Evolutionary conservation across 306 rosid genomes (phyloP), one percentile per base, ranked within the genome.

Genomic region (Acacia acuminata): DNA sequence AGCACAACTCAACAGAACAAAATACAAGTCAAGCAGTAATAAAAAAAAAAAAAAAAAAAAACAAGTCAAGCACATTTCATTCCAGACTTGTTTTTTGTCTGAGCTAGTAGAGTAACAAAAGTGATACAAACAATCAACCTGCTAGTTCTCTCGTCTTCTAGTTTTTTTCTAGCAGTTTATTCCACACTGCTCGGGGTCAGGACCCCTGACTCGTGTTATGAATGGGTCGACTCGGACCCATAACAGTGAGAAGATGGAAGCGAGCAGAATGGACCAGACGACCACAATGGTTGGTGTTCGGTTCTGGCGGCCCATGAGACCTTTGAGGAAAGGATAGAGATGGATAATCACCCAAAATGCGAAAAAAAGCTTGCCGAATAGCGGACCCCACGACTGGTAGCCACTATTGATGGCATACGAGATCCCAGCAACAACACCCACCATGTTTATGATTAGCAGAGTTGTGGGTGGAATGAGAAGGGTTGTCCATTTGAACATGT

Each of bases 281-380:
- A 96, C 92, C 14, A 96, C 97, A 22, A 96, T 92, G 84, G 99
- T 96, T 1, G 99, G 99, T 0, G 97, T 96, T 56, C 99, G 75
- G 83, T 96, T 96, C 87, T 96, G 99, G 70, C 99, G 92, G 50
- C 99, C 99, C 99, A 96, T 93, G 61, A 96, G 92, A 94, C 99
- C 99, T 81, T 96, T 96, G 87, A 96, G 96, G 94, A 96, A 96
- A 14, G 99, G 99, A 47, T 96, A 96, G 11, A 96, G 88, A 89
- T 96, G 99, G 63, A 96, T 63, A 45, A 96, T 96, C 88, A 96
- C 99, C 99, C 99, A 96, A 45, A 96, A 96, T 81, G 99, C 99
- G 61, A 96, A 96, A 88, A 96, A 96, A 34, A 96, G 98, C 89
- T 96, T 96, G 61, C 99, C 99, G 38, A 96, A 96, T 43, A 96